Evolutionary conservation across 257 asterid genomes (phyloP).

Genomic region (Galeopsis tetrahit): DNA sequence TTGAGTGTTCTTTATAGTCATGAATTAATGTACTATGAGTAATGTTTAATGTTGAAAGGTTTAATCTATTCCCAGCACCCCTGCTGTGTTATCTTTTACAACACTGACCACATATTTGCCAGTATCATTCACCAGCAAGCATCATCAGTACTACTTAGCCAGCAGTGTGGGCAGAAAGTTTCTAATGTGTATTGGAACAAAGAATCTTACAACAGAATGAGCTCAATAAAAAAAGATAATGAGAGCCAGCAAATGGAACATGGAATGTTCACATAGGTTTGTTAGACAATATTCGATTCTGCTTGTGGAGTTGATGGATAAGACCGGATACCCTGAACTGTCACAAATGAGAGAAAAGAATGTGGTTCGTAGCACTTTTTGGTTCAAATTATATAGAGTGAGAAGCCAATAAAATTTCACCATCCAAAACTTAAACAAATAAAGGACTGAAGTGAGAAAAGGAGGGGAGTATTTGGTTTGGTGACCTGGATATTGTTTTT

Average conservation of each 20-base stretch:
- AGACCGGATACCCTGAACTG: slow-evolving; percentile 13
- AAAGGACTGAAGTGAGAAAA: slow-evolving; percentile 12
- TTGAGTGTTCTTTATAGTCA: slow-evolving; percentile 14
- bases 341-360: slow-evolving; percentile 8
- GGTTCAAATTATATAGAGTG: slow-evolving; percentile 10
- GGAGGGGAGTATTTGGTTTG: slow-evolving; percentile 17
- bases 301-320: slow-evolving; percentile 16
- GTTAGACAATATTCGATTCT: neutral
- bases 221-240: neutral
- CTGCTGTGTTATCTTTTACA: neutral
- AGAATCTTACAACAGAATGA: neutral
- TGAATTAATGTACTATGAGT: slow-evolving; percentile 21
- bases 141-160: slow-evolving; percentile 18
- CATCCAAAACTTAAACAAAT: slow-evolving; percentile 9
- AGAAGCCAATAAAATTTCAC: slow-evolving; percentile 1
- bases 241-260: neutral
- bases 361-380: slow-evolving; percentile 10
- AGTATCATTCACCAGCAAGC: slow-evolving; percentile 9
- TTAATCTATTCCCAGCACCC: neutral
- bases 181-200: slow-evolving; percentile 1
- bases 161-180: neutral
- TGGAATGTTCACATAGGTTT: slow-evolving; percentile 1
- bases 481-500: slow-evolving; percentile 23
- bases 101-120: neutral
- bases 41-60: slow-evolving; percentile 9